Percentiles rank a stretch among this genome's conserved stretches.
phyloP scores from a whole-genome alignment of 148 eudicot genomes.

The Hydrangea macrophylla region DNA sequence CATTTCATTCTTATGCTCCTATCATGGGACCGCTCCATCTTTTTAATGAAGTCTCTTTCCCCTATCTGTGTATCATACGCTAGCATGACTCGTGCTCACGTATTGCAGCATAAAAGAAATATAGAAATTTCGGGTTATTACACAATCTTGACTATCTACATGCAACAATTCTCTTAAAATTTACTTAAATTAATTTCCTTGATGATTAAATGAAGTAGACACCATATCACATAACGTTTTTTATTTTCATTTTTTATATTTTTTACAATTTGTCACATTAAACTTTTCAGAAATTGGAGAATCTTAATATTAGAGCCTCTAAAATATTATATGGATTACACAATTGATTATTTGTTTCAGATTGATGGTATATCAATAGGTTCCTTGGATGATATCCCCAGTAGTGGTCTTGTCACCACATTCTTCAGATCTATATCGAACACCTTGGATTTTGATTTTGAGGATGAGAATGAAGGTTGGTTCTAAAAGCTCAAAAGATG shows the following conservation, averaged over 20 bases:
- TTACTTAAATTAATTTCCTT: not conserved
- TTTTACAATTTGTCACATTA: not conserved
- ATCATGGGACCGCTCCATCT: too few species aligned
- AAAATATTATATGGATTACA: not conserved
- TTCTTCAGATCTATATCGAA: slow-evolving; percentile 83
- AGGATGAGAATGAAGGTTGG: slow-evolving; percentile 92
- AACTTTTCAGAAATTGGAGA: not conserved
- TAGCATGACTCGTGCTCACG: too few species aligned
- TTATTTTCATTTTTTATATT: not conserved
- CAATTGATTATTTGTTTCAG: slow-evolving; percentile 33
- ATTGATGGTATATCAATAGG: slow-evolving; percentile 70
- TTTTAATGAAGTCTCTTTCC: too few species aligned
- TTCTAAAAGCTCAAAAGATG: slow-evolving; percentile 5
- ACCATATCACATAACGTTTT: not conserved
- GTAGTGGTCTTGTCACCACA: slow-evolving; percentile 48
- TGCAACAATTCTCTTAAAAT: not conserved
- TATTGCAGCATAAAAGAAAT: too few species aligned
- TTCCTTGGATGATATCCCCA: slow-evolving; percentile 90
- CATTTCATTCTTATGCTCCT: too few species aligned
- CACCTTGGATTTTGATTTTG: slow-evolving; percentile 98
- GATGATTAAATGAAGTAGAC: not conserved
- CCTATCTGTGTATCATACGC: too few species aligned
- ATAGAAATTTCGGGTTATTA: too few species aligned
- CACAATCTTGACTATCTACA: not conserved
- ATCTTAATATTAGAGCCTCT: not conserved